Conservation (phyloP, 257 asterid genomes). For the Forsythia suspensa region DNA sequence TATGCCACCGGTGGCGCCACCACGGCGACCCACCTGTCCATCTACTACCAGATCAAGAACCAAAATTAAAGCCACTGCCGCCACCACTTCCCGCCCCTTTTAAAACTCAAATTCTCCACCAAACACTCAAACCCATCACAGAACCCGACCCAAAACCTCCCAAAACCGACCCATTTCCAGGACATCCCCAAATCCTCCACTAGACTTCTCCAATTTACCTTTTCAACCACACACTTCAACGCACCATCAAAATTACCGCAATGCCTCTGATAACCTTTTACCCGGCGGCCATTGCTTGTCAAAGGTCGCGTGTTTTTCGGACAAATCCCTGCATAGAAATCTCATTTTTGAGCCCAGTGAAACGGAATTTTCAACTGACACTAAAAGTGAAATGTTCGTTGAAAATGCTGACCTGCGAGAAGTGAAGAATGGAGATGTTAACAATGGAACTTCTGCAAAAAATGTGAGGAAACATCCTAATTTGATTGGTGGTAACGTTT, state of each 20-base stretch:
- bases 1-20: constrained; percentile 16
- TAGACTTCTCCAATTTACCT: constrained; percentile 30
- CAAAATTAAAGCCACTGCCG: constrained; percentile 32
- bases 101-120: constrained; percentile 55
- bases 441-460: constrained; percentile 15
- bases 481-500: constrained; percentile 44
- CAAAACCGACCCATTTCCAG: constrained; percentile 5
- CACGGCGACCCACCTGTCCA: constrained; percentile 26
- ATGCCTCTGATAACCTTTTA: constrained; percentile 31
- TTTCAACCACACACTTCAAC: constrained; percentile 47
- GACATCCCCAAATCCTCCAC: constrained; percentile 24
- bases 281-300: constrained; percentile 54
- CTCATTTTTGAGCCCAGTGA: constrained; percentile 51
- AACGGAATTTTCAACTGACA: constrained; percentile 30
- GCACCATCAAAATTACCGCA: constrained; percentile 19
- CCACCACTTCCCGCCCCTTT: constrained; percentile 53
- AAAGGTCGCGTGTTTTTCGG: constrained; percentile 46
- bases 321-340: constrained; percentile 27
- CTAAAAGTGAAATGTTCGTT: constrained; percentile 18
- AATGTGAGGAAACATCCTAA: constrained; percentile 46
- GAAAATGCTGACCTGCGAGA: constrained; percentile 19
- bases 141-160: not conserved
- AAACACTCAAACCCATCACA: constrained; percentile 31
- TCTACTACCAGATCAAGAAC: constrained; percentile 41
- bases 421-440: constrained; percentile 23